A percentile compares a stretch with the other conserved stretches of the same genome.
Conservation (phyloP, 2,329 filamentous ascomycete species). For the Xylariaceae sp. region DNA sequence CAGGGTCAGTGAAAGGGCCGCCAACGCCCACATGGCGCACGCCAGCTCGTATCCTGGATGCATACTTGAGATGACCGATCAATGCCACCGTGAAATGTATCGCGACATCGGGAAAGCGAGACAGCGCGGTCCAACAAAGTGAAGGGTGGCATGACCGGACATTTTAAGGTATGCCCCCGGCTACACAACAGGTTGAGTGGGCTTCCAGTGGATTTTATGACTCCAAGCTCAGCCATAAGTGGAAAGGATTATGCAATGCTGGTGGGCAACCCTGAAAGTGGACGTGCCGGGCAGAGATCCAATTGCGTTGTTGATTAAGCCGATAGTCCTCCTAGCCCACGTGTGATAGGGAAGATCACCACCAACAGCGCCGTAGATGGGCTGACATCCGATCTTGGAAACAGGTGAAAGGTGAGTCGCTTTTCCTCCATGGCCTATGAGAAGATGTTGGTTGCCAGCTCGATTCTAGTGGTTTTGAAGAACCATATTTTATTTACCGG, state of each 20-base stretch:
- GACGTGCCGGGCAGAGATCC: too few species aligned
- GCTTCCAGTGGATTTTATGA: too few species aligned
- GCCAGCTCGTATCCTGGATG: slow-evolving; percentile 42
- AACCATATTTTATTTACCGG: slow-evolving; percentile 17
- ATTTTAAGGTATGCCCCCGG: neutral
- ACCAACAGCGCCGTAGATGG: neutral
- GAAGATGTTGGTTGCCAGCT: neutral
- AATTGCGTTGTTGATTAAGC: neutral
- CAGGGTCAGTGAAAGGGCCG: slow-evolving; percentile 39
- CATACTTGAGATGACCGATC: slow-evolving; percentile 34
- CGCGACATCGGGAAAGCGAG: slow-evolving; percentile 19
- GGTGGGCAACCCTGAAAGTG: too few species aligned
- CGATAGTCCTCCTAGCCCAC: neutral
- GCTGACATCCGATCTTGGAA: neutral
- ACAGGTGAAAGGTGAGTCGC: neutral
- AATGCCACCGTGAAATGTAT: slow-evolving; percentile 7
- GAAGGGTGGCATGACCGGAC: neutral
- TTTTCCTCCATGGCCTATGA: neutral
- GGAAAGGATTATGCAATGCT: too few species aligned
- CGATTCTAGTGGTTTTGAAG: neutral
- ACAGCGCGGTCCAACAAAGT: neutral
- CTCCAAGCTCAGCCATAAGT: too few species aligned
- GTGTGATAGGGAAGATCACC: neutral
- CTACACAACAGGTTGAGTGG: too few species aligned
- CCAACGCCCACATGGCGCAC: slow-evolving; percentile 46